Evolutionary conservation across 768 basidiomycete species (phyloP).

Genomic region (Aureoboletus auriporus): DNA sequence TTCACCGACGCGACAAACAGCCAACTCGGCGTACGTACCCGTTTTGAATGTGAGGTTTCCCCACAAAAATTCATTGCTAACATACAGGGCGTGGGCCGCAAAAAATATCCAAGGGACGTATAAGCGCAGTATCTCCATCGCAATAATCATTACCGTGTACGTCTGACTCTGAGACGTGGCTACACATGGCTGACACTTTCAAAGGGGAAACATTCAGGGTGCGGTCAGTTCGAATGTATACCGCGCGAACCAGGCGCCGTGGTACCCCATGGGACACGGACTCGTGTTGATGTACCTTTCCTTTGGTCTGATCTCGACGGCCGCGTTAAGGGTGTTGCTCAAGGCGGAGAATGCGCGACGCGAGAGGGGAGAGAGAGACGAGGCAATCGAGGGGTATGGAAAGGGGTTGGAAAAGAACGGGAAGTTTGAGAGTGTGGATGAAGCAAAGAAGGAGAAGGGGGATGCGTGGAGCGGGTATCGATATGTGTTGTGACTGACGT

Average conservation of each 20-base stretch:
- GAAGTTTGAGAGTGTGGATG: constrained; percentile 51
- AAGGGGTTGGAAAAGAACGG: constrained; percentile 48
- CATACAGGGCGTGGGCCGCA: constrained; percentile 47
- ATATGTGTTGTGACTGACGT: constrained; percentile 47
- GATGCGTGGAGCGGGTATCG: constrained; percentile 75
- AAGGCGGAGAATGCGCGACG: constrained; percentile 61
- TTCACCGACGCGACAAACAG: constrained; percentile 26
- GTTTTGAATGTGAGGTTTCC: background rate
- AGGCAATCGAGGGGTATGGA: constrained; percentile 46
- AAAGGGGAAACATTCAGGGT: constrained; percentile 68
- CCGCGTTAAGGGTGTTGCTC: constrained; percentile 39
- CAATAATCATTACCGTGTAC: constrained; percentile 64
- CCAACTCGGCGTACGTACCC: constrained; percentile 51
- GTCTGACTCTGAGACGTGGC: constrained; percentile 14
- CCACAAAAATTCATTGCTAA: background rate
- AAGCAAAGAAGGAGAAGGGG: constrained; percentile 67
- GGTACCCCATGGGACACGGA: constrained; percentile 60
- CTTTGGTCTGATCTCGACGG: constrained; percentile 52
- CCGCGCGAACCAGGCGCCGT: constrained; percentile 59
- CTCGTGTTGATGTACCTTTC: constrained; percentile 72
- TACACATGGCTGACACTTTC: background rate
- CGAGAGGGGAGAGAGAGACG: constrained; percentile 65
- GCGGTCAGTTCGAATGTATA: constrained; percentile 80
- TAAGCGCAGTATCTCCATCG: constrained; percentile 69
- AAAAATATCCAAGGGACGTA: constrained; percentile 76